phyloP scores from a whole-genome alignment of 2,329 filamentous ascomycete genomes.

The Chaetomium globosum region DNA sequence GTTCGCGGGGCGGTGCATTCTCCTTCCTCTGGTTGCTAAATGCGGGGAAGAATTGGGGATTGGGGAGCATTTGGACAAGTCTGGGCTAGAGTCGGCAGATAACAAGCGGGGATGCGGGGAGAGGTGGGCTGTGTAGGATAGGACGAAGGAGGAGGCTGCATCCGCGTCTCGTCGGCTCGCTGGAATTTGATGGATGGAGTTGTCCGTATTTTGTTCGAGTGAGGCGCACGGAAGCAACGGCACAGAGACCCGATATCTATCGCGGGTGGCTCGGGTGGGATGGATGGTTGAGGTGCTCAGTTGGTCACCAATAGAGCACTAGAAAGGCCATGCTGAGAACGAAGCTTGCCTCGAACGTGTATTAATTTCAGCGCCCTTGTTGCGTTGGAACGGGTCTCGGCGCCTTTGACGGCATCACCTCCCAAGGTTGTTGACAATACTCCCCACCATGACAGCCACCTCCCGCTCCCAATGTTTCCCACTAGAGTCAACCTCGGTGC shows the following conservation, averaged over 20 bases:
- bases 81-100: conserved; percentile 3
- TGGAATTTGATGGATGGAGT: not conserved
- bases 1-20: not conserved
- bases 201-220: not conserved
- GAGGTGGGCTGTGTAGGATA: too few relatives aligned
- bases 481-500: conserved; percentile 47
- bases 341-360: not conserved
- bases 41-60: conserved; percentile 15
- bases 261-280: not conserved
- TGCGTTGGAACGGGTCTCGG: not conserved
- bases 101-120: conserved; percentile 8
- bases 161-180: not conserved
- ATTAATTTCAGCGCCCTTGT: not conserved
- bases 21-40: too few relatives aligned
- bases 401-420: conserved; percentile 38
- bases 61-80: not conserved
- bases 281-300: not conserved
- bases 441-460: conserved; percentile 90
- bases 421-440: conserved; percentile 65
- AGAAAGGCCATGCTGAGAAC: not conserved
- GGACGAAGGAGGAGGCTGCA: not conserved
- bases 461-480: conserved; percentile 76
- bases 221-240: not conserved
- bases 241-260: not conserved
- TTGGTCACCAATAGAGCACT: not conserved